Evolutionary conservation across 768 basidiomycete genomes (phyloP).

Genomic region (Daedaleopsis sinensis): DNA sequence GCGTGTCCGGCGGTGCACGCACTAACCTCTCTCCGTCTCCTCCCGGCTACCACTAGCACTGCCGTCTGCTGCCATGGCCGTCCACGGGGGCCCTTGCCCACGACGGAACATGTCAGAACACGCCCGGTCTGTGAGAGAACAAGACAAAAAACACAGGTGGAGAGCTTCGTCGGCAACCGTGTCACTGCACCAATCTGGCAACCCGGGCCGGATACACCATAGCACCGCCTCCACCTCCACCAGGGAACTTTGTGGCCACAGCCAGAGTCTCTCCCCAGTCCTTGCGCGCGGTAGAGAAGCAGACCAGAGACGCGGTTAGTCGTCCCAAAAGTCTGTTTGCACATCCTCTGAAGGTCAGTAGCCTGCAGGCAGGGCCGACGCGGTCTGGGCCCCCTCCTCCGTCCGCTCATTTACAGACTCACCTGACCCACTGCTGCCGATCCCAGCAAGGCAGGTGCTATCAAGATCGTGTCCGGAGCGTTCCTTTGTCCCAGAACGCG

Average conservation of each 20-base stretch:
- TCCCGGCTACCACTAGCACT: no score
- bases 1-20: no score
- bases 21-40: no score
- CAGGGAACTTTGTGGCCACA: not conserved
- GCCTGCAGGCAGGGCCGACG: constrained; percentile 5
- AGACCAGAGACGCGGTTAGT: not conserved
- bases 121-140: no score
- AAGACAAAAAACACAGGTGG: no score
- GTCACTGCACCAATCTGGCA: no score
- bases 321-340: not conserved
- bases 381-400: not conserved
- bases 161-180: no score
- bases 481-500: constrained; percentile 13
- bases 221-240: not conserved
- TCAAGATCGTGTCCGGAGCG: constrained; percentile 12
- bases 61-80: no score
- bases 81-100: no score
- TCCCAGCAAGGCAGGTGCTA: constrained; percentile 11
- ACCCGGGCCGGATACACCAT: not conserved
- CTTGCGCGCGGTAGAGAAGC: not conserved
- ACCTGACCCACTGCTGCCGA: constrained; percentile 9
- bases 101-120: no score
- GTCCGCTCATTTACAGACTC: not conserved
- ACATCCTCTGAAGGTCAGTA: not conserved
- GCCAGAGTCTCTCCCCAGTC: no score